Conservation (phyloP, 2,329 filamentous ascomycete species). For the Cladophialophora carrionii region DNA sequence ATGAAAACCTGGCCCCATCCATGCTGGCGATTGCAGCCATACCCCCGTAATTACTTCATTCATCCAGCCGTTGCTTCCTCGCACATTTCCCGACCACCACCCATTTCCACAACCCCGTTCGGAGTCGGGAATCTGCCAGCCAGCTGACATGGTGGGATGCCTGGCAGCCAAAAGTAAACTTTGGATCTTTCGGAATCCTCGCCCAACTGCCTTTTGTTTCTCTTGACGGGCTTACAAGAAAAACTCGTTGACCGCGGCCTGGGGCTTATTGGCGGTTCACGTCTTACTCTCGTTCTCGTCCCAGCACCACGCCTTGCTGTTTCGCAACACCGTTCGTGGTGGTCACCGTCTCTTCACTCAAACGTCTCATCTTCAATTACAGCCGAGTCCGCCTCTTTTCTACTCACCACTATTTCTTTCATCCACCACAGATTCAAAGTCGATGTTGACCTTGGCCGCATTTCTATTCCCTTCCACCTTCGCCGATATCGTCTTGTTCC, state of each 20-base stretch:
- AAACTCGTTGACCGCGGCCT: not conserved
- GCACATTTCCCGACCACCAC: not conserved
- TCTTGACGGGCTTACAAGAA: not conserved
- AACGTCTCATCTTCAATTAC: not conserved
- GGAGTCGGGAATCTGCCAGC: not conserved
- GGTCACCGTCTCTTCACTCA: not conserved
- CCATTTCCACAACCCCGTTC: constrained; percentile 1
- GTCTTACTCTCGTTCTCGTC: not conserved
- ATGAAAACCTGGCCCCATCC: constrained; percentile 13
- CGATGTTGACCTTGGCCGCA: not conserved
- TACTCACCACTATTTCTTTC: not conserved
- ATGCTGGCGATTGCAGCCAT: constrained; percentile 13
- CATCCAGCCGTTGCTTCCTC: not conserved
- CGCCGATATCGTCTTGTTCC: not conserved
- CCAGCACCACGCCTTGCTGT: not conserved
- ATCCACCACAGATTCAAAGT: not conserved
- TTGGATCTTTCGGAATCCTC: not conserved
- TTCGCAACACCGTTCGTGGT: not conserved
- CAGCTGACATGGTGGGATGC: constrained; percentile 12
- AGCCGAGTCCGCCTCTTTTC: not conserved
- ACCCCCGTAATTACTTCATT: constrained; percentile 9
- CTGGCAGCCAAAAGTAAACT: not conserved
- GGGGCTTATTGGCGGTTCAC: not conserved
- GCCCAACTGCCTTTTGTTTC: not conserved
- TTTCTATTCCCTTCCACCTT: not conserved